Conservation (phyloP, 257 asterid genomes). For the Catharanthus roseus region DNA sequence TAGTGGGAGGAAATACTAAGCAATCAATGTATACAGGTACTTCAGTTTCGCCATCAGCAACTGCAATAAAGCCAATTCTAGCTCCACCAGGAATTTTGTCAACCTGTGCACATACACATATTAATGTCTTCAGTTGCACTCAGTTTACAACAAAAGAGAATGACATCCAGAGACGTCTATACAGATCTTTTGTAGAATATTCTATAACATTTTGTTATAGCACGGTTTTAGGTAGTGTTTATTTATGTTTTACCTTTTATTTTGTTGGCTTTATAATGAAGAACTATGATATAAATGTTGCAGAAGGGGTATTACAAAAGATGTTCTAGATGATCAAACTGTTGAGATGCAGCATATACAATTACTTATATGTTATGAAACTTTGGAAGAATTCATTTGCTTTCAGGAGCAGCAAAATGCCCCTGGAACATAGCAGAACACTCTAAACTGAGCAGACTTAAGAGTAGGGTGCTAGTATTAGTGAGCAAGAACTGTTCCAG, state of each 20-base stretch:
- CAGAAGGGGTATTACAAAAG: too few species aligned
- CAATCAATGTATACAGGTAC: slow-evolving; percentile 76
- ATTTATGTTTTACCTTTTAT: too few species aligned
- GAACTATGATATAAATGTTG: too few species aligned
- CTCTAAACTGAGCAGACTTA: background rate
- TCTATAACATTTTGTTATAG: too few species aligned
- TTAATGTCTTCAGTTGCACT: background rate
- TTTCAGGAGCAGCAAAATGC: background rate
- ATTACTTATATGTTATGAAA: background rate
- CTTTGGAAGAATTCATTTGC: background rate
- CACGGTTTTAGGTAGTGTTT: too few species aligned
- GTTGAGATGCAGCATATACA: background rate
- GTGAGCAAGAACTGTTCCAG: background rate
- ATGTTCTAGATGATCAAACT: too few species aligned
- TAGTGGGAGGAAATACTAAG: slow-evolving; percentile 59
- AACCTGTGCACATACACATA: slow-evolving; percentile 36
- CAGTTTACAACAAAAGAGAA: too few species aligned
- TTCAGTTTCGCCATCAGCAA: slow-evolving; percentile 67
- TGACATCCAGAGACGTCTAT: too few species aligned
- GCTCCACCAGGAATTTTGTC: slow-evolving; percentile 92
- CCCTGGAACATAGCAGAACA: background rate
- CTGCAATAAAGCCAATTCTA: slow-evolving; percentile 70
- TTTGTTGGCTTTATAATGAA: too few species aligned
- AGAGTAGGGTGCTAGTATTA: background rate
- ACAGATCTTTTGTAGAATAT: too few species aligned